Evolutionary conservation across 768 basidiomycete species (phyloP).

Genomic region (Lentinula guzmanii): DNA sequence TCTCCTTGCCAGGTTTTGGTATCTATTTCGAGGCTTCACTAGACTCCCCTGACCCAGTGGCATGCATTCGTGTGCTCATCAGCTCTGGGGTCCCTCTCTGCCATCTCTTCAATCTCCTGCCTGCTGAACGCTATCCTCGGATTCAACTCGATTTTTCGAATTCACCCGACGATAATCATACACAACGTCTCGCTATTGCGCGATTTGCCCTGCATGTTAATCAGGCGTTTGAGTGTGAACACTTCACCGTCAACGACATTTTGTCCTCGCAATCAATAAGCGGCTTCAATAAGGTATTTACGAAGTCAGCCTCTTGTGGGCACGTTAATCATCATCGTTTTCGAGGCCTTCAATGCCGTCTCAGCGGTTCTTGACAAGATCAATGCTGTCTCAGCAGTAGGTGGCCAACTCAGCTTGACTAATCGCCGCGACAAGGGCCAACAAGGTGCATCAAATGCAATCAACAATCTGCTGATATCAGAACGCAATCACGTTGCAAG

Average conservation of each 20-base stretch:
- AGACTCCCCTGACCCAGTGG: not conserved
- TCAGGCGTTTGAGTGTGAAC: not conserved
- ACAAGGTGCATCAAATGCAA: not conserved
- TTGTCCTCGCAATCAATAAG: not conserved
- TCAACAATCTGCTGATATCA: not conserved
- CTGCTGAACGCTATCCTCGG: not conserved
- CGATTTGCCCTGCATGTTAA: not conserved
- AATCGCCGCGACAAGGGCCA: not conserved
- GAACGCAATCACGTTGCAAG: not conserved
- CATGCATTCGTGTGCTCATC: not conserved
- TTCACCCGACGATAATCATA: not conserved
- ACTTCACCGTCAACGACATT: constrained; percentile 1
- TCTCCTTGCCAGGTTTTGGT: constrained; percentile 2
- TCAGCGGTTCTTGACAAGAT: not conserved
- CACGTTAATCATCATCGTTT: not conserved
- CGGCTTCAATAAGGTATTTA: not conserved
- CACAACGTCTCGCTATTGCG: constrained; percentile 3
- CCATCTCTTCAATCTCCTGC: constrained; percentile 5
- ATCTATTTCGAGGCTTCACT: not conserved
- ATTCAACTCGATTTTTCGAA: not conserved
- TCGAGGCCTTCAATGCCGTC: constrained; percentile 1
- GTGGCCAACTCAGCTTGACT: too few relatives aligned
- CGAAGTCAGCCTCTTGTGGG: not conserved
- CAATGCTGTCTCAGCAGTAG: not conserved
- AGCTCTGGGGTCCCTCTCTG: constrained; percentile 6